Evolutionary conservation across 1,139 yeast species (phyloP), one percentile per base, ranked within the genome.

Genomic region (Suhomyces bolitotheri): DNA sequence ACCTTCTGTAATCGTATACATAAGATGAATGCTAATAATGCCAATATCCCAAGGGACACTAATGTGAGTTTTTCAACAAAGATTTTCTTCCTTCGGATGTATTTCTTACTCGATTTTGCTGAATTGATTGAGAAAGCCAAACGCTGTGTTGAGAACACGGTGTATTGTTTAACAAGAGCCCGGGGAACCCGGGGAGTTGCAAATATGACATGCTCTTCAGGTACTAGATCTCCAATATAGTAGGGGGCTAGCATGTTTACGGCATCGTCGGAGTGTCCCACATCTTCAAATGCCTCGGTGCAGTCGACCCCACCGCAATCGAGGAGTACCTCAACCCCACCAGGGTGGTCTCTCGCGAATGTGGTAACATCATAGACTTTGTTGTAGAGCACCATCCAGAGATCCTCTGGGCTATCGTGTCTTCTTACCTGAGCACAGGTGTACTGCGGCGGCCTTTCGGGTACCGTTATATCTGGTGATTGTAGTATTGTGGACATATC

Each of bases 271-370:
- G 73, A 66, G 50, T 71, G 77, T n/a, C 66, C 73, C 14, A 71
- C 77, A 44, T 71, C 77, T 41, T 68, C 74, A 50, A 78, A 78
- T 5, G 78, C 76, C 40, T 65, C 74, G 0, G 88, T 79, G 5
- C 84, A 87, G 57, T 82, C 89, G n/a, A 72, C 74, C 0, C 90
- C 90, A 6, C 80, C 87, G 54, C 82, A 80, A 42, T 81, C 86
- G 42, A 77, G 60, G 29, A 82, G 58, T 5, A 82, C 84, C 45
- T 80, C 87, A 0, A 76, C 72, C 2, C 89, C 89, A 4, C 89
- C 90, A 4, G 89, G 88, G 50, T 82, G 90, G 1, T 60, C 58
- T 4, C 58, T 61, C 3, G 76, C 53, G 32, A 80, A 67, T 4
- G 54, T 45, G 2, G 82, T 74, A 4, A 80, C 67, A 46, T 82